These are phyloP conservation scores for Selenicereus undatus DNA, from an alignment of 148 eudicot species.

Conservation along the genomic window DNA sequence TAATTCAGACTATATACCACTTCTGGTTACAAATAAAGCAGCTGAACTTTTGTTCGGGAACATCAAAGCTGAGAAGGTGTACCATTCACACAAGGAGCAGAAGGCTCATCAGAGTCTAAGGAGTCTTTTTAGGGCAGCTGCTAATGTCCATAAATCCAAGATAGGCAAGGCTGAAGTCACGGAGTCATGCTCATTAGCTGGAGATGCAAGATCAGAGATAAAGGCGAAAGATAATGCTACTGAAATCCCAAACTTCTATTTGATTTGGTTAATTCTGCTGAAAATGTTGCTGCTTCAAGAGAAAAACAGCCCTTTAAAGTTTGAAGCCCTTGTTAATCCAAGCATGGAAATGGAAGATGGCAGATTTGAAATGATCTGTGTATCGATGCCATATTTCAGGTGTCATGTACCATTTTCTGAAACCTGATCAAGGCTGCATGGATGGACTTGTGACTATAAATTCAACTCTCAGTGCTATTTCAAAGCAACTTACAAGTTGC, in stretches of 20 bases:
- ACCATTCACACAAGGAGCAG: conserved; percentile 42
- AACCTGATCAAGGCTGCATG: neutral
- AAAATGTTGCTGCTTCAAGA: conserved; percentile 49
- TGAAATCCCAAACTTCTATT: conserved; percentile 35
- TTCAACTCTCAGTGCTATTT: neutral
- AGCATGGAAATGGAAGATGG: conserved; percentile 54
- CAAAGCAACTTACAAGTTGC: neutral
- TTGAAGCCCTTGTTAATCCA: conserved; percentile 47
- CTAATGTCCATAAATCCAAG: conserved; percentile 5
- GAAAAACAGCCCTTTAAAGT: conserved; percentile 57
- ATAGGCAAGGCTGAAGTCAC: neutral
- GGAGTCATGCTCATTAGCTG: conserved; percentile 1
- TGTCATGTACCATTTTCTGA: neutral
- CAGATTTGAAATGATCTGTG: conserved; percentile 55
- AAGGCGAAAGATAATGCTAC: conserved; percentile 2
- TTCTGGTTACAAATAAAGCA: conserved; percentile 66
- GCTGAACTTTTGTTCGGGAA: conserved; percentile 75
- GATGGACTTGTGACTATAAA: neutral
- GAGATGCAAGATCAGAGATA: conserved; percentile 11
- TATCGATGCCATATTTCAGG: conserved; percentile 41
- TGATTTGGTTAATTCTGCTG: conserved; percentile 67
- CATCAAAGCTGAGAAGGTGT: conserved; percentile 61
- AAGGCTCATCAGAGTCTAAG: conserved; percentile 18
- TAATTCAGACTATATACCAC: conserved; percentile 56
- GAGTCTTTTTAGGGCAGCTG: conserved; percentile 8